phyloP scores from a whole-genome alignment of 441 rosid genomes.

The Erodium trifolium region DNA sequence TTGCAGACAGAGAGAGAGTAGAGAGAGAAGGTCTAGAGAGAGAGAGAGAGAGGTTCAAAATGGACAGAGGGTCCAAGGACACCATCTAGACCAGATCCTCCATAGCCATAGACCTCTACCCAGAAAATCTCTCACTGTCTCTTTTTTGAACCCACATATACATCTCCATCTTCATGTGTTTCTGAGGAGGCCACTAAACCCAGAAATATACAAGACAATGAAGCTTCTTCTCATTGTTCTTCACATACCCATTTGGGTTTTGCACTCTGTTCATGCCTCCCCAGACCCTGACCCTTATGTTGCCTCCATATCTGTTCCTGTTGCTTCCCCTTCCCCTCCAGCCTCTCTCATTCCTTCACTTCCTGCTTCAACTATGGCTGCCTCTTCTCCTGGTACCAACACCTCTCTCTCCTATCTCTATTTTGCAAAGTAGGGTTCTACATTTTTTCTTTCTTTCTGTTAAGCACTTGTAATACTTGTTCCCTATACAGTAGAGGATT shows the following conservation, averaged over 20 bases:
- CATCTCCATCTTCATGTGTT: slow-evolving; percentile 27
- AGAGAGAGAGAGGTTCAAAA: neutral
- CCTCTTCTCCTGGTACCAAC: slow-evolving; percentile 63
- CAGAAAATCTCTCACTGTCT: neutral
- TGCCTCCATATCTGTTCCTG: slow-evolving; percentile 22
- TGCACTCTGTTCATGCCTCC: slow-evolving; percentile 20
- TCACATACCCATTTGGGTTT: slow-evolving; percentile 30
- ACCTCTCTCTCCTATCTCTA: neutral
- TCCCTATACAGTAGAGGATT: neutral
- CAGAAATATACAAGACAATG: slow-evolving; percentile 22
- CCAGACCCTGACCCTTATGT: slow-evolving; percentile 20
- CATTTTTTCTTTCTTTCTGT: neutral
- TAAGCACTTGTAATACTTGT: too few species aligned
- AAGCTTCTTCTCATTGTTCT: slow-evolving; percentile 32
- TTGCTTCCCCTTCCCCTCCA: slow-evolving; percentile 26
- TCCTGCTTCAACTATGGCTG: slow-evolving; percentile 38
- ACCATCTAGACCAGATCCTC: slow-evolving; percentile 1
- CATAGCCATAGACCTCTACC: neutral
- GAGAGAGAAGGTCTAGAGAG: neutral
- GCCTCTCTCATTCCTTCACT: slow-evolving; percentile 26
- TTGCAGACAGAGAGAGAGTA: neutral
- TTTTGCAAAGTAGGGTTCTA: neutral
- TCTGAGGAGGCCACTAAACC: slow-evolving; percentile 4
- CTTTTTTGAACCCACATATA: slow-evolving; percentile 13
- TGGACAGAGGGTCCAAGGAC: slow-evolving; percentile 17